phyloP scores from a whole-genome alignment of 2,329 filamentous ascomycete species.

The Pseudocercospora ulei region DNA sequence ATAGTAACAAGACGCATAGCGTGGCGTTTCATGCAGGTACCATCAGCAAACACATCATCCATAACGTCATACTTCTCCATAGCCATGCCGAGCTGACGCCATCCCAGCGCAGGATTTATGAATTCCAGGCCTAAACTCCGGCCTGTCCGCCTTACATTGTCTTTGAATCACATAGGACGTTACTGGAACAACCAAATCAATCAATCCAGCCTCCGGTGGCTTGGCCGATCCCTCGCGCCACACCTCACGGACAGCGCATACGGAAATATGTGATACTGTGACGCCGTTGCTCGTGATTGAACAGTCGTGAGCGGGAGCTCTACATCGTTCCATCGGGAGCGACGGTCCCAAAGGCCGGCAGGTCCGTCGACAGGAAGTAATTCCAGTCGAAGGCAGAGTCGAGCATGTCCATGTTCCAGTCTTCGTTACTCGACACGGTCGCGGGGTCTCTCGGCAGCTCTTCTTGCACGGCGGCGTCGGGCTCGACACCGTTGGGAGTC shows the following conservation, averaged over 20 bases:
- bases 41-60: no score
- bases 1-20: neutral
- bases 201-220: neutral
- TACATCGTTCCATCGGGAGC: conserved; percentile 33
- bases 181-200: conserved; percentile 1
- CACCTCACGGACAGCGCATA: no score
- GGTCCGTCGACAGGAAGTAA: conserved; percentile 30
- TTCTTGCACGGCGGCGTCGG: conserved; percentile 12
- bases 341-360: conserved; percentile 30
- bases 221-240: no score
- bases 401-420: conserved; percentile 31
- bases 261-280: neutral
- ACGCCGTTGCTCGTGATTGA: neutral
- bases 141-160: no score
- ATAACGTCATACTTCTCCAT: neutral
- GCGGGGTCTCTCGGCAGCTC: conserved; percentile 13
- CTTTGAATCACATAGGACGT: no score
- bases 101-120: conserved; percentile 2
- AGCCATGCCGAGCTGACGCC: conserved; percentile 7
- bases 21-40: neutral
- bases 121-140: conserved; percentile 1
- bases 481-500: conserved; percentile 10
- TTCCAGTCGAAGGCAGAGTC: conserved; percentile 32
- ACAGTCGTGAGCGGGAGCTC: neutral
- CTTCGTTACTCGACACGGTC: conserved; percentile 28